phyloP scores from a whole-genome alignment of 1,284 basidiomycete species.

The Tranzscheliella williamsii region DNA sequence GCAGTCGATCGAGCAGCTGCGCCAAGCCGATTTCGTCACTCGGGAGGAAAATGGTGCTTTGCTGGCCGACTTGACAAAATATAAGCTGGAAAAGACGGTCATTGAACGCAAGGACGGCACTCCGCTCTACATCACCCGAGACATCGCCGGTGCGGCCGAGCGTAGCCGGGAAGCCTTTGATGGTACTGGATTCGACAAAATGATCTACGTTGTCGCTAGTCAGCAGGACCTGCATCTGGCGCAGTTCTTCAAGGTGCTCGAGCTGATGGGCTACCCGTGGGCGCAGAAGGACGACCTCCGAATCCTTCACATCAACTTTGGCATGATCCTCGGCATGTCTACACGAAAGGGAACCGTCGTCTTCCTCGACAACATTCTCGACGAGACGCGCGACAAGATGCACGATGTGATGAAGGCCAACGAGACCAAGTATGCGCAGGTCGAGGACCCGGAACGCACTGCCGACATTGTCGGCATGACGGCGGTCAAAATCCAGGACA shows the following conservation, averaged over 20 bases:
- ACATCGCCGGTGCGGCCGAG: conserved; percentile 91
- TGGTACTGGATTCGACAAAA: conserved; percentile 78
- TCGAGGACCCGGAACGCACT: conserved; percentile 83
- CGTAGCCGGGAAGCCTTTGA: conserved; percentile 69
- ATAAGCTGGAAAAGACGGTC: conserved; percentile 78
- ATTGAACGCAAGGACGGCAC: conserved; percentile 95
- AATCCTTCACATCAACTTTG: conserved; percentile 90
- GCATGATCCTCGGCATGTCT: conserved; percentile 91
- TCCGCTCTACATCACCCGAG: conserved; percentile 96
- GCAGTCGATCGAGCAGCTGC: conserved; percentile 58
- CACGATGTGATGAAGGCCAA: conserved; percentile 96
- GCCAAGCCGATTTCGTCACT: conserved; percentile 30
- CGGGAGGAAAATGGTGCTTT: conserved; percentile 56
- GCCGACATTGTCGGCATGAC: conserved; percentile 88
- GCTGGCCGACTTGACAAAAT: conserved; percentile 52
- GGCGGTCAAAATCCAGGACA: conserved; percentile 97
- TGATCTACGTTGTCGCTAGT: conserved; percentile 93
- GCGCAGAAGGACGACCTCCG: conserved; percentile 66
- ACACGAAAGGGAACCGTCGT: conserved; percentile 95
- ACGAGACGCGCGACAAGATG: conserved; percentile 88
- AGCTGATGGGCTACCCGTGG: conserved; percentile 87
- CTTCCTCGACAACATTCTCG: conserved; percentile 91
- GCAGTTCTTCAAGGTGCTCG: conserved; percentile 92
- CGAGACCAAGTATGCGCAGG: conserved; percentile 84
- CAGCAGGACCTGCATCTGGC: conserved; percentile 91